Evolutionary conservation across 2,329 filamentous ascomycete species (phyloP), one percentile per base, ranked within the genome.

Genomic region (Fusarium robinianum): DNA sequence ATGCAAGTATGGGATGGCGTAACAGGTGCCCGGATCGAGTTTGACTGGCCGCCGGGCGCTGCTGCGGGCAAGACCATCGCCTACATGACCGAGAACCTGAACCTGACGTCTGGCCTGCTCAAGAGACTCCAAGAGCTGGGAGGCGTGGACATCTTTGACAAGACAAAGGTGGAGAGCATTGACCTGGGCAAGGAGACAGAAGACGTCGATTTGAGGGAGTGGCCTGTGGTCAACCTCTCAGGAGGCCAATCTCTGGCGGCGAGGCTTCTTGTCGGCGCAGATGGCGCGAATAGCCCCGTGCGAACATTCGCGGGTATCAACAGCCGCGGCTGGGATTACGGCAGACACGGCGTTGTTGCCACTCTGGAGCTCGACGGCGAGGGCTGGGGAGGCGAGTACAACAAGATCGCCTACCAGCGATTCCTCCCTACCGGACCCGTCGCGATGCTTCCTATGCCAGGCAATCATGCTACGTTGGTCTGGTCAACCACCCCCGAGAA

Each of bases 1-100:
- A 99, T 99, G 94, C 87, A 96, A 67, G 94, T 97, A 21, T 99
- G 95, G 94, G 94, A 99, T 67, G 95, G 92, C 51, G 82, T 96
- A 43, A 88, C 87, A 26, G 90, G 84, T 46, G 88, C 90, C 23
- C 82, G 85, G 58, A 94, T 99, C 65, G 87, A 89, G 57, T 99
- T 99, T 67, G 88, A 94, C 70, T 88, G 85, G 85, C 69, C 69
- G 15, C 72, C 72, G 5, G 66, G 64, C 29, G 65, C 72, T 24
- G 73, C 76, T 60, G 55, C 48, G 65, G 72, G 73, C 63, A 79
- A 75, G 49, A 87, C 83, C 2, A 90, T 99, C 56, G 94, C 94
- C 8, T 96, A 94, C 66, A 99, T 99, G 92, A 88, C 85, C 27
- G 95, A 99, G 75, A 99, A 97, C 67, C 69, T 86, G 21, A 97